A percentile compares a stretch with the other conserved stretches of the same genome.
These are phyloP conservation scores for Fusarium subglutinans DNA, from an alignment of 2,329 filamentous ascomycete species.

Conservation along the genomic window DNA sequence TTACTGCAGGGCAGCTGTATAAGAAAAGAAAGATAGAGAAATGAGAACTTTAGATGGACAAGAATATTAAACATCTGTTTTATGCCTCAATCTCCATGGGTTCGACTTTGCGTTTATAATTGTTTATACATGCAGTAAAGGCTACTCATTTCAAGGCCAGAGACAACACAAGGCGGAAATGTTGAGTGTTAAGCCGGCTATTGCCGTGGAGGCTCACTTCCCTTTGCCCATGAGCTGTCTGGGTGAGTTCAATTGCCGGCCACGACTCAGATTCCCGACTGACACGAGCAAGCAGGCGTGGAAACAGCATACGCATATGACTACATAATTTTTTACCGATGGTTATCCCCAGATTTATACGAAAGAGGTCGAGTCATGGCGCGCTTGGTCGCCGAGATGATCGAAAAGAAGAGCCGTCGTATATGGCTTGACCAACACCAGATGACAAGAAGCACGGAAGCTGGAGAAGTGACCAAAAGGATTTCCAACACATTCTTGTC, in stretches of 20 bases:
- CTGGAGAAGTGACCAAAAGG: neutral
- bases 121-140: neutral
- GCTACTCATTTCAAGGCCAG: accelerated
- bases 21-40: neutral
- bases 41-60: neutral
- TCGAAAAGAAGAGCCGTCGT: neutral
- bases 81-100: neutral
- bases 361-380: constrained; percentile 22
- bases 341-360: constrained; percentile 7
- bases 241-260: neutral
- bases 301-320: neutral
- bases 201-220: neutral
- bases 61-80: neutral
- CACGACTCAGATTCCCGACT: neutral
- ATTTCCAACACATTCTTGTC: neutral
- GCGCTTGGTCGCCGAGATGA: constrained; percentile 5
- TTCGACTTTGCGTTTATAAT: neutral
- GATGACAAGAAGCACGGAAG: neutral
- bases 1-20: neutral
- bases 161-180: neutral
- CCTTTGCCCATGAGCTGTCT: neutral
- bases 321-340: constrained; percentile 19
- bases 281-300: neutral
- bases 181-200: neutral
- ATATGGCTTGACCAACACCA: constrained; percentile 25